Evolutionary conservation across 169 alveolate genomes (phyloP).

Genomic region (Plasmodium vivax): DNA sequence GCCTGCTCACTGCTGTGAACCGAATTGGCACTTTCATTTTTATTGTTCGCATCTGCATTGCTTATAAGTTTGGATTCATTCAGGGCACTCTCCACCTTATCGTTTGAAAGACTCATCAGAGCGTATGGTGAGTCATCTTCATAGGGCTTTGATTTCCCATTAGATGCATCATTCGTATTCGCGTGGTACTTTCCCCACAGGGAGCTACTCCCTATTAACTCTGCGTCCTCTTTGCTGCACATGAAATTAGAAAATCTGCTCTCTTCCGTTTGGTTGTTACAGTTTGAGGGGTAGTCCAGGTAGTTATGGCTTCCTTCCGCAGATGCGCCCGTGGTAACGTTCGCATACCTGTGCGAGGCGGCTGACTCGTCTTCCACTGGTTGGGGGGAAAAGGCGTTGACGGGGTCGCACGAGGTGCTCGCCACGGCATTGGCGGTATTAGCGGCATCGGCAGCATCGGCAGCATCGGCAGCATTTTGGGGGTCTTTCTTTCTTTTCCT

Average conservation of each 20-base stretch:
- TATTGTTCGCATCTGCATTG: neutral
- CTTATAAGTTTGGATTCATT: neutral
- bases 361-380: neutral
- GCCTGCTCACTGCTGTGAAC: neutral
- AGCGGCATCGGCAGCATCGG: too few species aligned
- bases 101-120: neutral
- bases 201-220: neutral
- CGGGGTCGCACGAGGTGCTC: neutral
- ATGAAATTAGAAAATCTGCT: neutral
- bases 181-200: neutral
- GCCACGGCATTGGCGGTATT: neutral
- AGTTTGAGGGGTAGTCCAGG: neutral
- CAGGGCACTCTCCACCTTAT: neutral
- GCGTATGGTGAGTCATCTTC: neutral
- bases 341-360: neutral
- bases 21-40: neutral
- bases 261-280: neutral
- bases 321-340: neutral
- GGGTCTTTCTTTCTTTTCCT: constrained; percentile 20
- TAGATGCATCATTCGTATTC: neutral
- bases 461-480: neutral
- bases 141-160: neutral
- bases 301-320: neutral
- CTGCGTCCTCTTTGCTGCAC: neutral
- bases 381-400: neutral